phyloP scores from a whole-genome alignment of 2,329 filamentous ascomycete species.

The Tolypocladium guangdongense region DNA sequence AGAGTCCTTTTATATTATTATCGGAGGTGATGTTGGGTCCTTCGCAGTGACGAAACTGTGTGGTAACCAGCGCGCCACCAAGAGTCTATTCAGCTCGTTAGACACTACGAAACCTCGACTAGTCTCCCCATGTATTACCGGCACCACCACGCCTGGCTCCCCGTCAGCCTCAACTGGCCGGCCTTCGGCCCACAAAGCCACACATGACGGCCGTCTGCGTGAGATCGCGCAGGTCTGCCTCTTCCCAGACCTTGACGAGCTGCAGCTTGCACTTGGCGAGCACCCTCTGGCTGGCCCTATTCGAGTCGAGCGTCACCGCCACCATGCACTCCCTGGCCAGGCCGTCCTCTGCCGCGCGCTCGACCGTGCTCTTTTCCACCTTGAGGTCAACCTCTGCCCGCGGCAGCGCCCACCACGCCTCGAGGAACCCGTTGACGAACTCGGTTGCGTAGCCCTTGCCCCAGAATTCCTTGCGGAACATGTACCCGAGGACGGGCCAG shows the following conservation, averaged over 20 bases:
- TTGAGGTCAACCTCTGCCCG: conserved; percentile 31
- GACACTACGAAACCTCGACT: too few relatives aligned
- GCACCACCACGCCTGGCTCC: too few relatives aligned
- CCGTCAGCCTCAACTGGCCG: neutral
- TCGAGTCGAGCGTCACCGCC: conserved; percentile 36
- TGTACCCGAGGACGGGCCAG: conserved; percentile 50
- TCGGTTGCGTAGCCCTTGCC: conserved; percentile 47
- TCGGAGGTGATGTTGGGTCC: neutral
- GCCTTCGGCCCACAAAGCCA: conserved; percentile 9
- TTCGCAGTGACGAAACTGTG: too few relatives aligned
- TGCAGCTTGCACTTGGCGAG: conserved; percentile 37
- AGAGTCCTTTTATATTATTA: neutral
- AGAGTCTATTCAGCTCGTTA: neutral
- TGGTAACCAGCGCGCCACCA: neutral
- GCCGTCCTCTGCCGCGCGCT: conserved; percentile 15
- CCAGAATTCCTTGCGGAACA: conserved; percentile 42
- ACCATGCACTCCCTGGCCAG: conserved; percentile 25
- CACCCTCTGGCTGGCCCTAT: conserved; percentile 44
- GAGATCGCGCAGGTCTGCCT: conserved; percentile 12
- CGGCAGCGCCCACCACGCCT: conserved; percentile 37
- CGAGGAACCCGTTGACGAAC: conserved; percentile 36
- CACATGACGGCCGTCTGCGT: conserved; percentile 10
- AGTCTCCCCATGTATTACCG: too few relatives aligned
- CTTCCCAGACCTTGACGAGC: conserved; percentile 28
- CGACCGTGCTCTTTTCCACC: conserved; percentile 28